Evolutionary conservation across 352 stramenopile species (phyloP), one percentile per base, ranked within the genome.

Genomic region (Phytopythium ostracodes): DNA sequence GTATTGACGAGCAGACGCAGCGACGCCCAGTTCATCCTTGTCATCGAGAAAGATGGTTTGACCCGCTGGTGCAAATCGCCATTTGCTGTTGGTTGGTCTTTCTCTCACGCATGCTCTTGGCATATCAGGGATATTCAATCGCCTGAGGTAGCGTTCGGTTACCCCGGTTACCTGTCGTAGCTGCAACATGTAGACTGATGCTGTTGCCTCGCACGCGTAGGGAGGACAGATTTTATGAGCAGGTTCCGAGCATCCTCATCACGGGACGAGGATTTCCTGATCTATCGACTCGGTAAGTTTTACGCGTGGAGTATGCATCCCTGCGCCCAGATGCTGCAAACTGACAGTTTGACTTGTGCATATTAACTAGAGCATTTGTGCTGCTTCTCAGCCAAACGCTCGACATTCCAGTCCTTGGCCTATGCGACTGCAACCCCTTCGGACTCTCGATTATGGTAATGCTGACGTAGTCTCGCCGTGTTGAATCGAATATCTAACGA

Each of bases 391-490:
- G 81, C 33, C 60, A 68, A 11, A 61, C 73, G 40, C 67, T 98
- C 4, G 40, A 73, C 35, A 73, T 98, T 29, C 96, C 96, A 31
- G 90, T 98, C 17, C 79, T 96, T 56, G 94, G 94, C 22, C 51
- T 98, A 20, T 95, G 88, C 47, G 96, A 98, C 67, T 98, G 91
- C 72, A 98, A 98, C 77, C 93, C 96, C 0, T 98, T 94, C 66
- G 96, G 96, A 0, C 67, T 98, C 25, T 92, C 87, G 7, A 96
- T 98, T 35, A 91, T 98, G 67, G 86, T 94, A 63, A 62, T 14
- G 15, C 3, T 15, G 5, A 2, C 18, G 0, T 22, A 7, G 7
- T 8, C 7, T 3, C 15, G 5, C 24, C 31, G 24, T 36, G 5
- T 10, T 22, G 17, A 12, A 52, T 20, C 12, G 49, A 12, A 20